A percentile compares a stretch with the other conserved stretches of the same genome.
These are phyloP conservation scores for Alternaria atra DNA, from an alignment of 2,329 filamentous ascomycete species.

Conservation along the genomic window DNA sequence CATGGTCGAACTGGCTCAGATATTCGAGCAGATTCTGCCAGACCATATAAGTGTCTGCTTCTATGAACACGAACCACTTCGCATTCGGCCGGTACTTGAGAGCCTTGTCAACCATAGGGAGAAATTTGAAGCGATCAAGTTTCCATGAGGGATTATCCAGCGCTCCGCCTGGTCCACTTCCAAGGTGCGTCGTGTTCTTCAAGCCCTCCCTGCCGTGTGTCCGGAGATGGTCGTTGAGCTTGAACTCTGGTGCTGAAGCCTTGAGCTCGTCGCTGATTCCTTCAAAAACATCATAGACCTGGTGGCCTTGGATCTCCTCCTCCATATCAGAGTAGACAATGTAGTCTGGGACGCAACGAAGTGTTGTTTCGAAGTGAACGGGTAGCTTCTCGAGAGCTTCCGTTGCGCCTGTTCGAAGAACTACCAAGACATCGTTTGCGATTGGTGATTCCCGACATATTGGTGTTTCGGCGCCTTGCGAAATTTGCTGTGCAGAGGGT, in stretches of 20 bases:
- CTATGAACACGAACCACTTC: constrained; percentile 67
- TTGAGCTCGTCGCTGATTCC: constrained; percentile 35
- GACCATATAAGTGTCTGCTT: constrained; percentile 65
- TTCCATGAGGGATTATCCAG: constrained; percentile 30
- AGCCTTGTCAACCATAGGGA: constrained; percentile 44
- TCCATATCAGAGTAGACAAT: constrained; percentile 47
- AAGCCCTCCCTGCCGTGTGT: constrained; percentile 34
- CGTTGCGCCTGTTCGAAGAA: constrained; percentile 65
- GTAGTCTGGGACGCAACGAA: constrained; percentile 44
- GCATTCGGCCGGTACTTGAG: constrained; percentile 51
- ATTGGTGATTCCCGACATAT: constrained; percentile 5
- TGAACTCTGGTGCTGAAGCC: constrained; percentile 38
- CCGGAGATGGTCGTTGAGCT: constrained; percentile 42
- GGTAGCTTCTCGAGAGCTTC: constrained; percentile 64
- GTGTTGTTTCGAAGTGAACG: constrained; percentile 45
- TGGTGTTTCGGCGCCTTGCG: background rate
- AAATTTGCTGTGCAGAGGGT: background rate
- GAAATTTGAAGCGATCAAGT: constrained; percentile 47
- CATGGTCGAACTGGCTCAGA: constrained; percentile 59
- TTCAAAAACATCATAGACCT: constrained; percentile 42
- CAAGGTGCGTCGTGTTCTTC: constrained; percentile 23
- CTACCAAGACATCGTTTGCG: constrained; percentile 58
- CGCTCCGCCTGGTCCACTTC: constrained; percentile 16
- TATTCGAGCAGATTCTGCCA: constrained; percentile 63
- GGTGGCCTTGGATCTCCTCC: constrained; percentile 36